phyloP scores from a whole-genome alignment of 140 eudicot species.

The Erigeron philadelphicus region DNA sequence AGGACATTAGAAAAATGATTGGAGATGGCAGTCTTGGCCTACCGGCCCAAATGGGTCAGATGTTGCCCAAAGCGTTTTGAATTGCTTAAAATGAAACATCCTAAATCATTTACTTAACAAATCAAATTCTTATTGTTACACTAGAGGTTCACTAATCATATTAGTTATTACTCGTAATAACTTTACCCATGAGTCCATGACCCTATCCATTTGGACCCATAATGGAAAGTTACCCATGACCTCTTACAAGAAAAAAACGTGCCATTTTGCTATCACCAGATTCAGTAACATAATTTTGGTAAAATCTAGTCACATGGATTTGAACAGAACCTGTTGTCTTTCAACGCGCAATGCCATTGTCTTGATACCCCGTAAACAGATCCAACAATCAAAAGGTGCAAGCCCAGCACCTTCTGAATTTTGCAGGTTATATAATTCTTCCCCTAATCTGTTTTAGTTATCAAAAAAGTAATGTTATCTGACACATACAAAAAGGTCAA shows the following conservation, averaged over 20 bases:
- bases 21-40: no score
- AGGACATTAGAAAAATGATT: no score
- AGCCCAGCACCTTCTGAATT: slow-evolving; percentile 74
- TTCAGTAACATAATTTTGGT: not conserved
- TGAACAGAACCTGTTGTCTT: slow-evolving; percentile 60
- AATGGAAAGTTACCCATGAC: not conserved
- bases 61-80: no score
- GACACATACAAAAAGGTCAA: not conserved
- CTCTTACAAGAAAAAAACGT: not conserved
- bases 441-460: slow-evolving; percentile 43
- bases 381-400: slow-evolving; percentile 86
- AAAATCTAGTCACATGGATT: not conserved
- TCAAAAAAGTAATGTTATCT: slow-evolving; percentile 6
- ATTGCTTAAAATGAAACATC: no score
- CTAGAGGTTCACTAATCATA: no score
- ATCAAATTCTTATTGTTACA: not conserved
- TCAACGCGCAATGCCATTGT: slow-evolving; percentile 82
- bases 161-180: no score
- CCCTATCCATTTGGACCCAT: not conserved
- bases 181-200: no score
- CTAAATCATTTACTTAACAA: no score
- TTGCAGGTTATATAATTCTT: slow-evolving; percentile 60
- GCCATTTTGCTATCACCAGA: not conserved
- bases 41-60: no score
- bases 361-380: slow-evolving; percentile 75